phyloP scores from a whole-genome alignment of 2,329 filamentous ascomycete genomes.

The Nemania bipapillata region DNA sequence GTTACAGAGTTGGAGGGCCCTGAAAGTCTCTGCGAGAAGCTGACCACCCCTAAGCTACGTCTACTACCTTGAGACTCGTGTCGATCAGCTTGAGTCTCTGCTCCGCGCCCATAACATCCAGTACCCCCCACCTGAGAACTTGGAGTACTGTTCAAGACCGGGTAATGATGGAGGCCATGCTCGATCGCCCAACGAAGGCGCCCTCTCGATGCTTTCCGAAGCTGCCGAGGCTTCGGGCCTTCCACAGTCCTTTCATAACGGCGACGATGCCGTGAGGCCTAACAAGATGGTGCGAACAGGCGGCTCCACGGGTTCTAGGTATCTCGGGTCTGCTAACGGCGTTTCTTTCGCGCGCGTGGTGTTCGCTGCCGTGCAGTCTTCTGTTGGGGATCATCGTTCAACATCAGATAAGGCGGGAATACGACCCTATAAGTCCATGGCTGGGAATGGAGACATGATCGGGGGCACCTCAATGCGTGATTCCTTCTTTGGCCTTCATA shows the following conservation, averaged over 20 bases:
- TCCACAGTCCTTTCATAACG: conserved; percentile 51
- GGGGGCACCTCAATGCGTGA: conserved; percentile 87
- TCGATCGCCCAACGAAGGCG: conserved; percentile 52
- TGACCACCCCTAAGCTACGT: conserved; percentile 73
- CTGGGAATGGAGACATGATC: conserved; percentile 58
- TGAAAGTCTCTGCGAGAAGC: conserved; percentile 16
- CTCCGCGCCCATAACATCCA: conserved; percentile 75
- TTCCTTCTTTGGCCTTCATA: conserved; percentile 96
- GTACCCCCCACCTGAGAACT: conserved; percentile 76
- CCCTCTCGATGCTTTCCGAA: conserved; percentile 51
- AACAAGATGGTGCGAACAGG: conserved; percentile 48
- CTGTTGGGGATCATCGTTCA: conserved; percentile 72
- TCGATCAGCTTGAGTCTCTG: conserved; percentile 82
- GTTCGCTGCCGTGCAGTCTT: conserved; percentile 87
- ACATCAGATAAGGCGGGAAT: conserved; percentile 72
- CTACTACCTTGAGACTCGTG: conserved; percentile 89
- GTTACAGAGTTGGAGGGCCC: conserved; percentile 53
- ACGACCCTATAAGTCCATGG: conserved; percentile 66
- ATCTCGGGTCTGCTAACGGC: conserved; percentile 85
- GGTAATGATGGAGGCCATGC: conserved; percentile 53
- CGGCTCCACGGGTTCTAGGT: conserved; percentile 78
- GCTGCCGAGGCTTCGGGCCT: conserved; percentile 48
- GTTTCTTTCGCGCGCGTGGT: conserved; percentile 95
- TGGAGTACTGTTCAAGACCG: conserved; percentile 71
- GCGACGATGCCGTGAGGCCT: conserved; percentile 66